Evolutionary conservation across 495 filamentous ascomycete species (phyloP), one percentile per base, ranked within the genome.

Genomic region (Penicillium cosmopolitanum): DNA sequence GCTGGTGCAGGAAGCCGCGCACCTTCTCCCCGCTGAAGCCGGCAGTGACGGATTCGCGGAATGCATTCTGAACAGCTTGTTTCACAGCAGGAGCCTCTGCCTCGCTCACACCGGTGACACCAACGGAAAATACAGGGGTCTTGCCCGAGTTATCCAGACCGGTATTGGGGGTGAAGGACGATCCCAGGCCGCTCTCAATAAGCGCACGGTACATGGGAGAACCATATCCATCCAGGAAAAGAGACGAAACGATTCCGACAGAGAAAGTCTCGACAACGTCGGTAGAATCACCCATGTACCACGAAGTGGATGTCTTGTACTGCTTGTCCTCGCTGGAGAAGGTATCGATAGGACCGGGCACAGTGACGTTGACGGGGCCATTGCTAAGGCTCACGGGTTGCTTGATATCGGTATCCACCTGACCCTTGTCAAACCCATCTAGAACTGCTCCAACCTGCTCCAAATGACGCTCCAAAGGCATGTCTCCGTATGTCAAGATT

Each of bases 401-500:
- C 66, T 91, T 92, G 61, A 96, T 85, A 34, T 89, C 83, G 48
- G 78, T 79, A 62, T 96, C 92, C 23, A 85, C 82, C 50, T 82
- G 67, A 12, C 89, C 88, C 57, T 77, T 85, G 19, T 85, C 82
- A 67, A 97, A 97, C 2, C 75, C 76, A 53, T 84, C 79, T 52
- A 98, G 78, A 36, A 87, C 87, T 7, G 81, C 78, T 65, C 90
- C 85, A 50, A 98, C 80, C 65, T 93, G 89, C 66, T 83, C 75
- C 44, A 97, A 70, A 73, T 98, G 95, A 55, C 88, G 86, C 18
- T 76, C 78, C 43, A 98, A 74, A 0, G 91, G 89, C 87, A 96
- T 93, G 67, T 98, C 88, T 54, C 95, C 95, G 64, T 98, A 98
- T 1, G 95, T 97, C 63, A 97, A 85, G 18, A 98, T 78, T 74